Conservation (phyloP, 1,139 yeast species). For the Candida neerlandica region DNA sequence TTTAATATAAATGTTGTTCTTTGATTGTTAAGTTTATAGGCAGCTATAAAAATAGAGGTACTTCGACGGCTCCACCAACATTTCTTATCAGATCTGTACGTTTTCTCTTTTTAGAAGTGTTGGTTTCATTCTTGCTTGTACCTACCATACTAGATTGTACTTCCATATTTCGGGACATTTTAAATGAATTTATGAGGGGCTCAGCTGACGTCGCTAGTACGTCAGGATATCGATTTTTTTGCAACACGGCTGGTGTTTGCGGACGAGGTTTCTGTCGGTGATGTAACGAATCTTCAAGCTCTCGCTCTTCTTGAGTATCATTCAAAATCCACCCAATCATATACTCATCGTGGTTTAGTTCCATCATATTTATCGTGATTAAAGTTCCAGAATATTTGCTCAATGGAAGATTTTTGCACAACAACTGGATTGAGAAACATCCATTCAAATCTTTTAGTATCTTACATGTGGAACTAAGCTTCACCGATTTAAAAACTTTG, state of each 20-base stretch:
- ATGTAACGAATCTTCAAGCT: slow-evolving; percentile 1
- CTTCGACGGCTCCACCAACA: slow-evolving; percentile 44
- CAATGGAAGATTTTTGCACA: slow-evolving; percentile 37
- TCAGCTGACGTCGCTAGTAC: slow-evolving; percentile 4
- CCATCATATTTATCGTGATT: slow-evolving; percentile 63
- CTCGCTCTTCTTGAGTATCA: slow-evolving; percentile 14
- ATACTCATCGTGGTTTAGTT: slow-evolving; percentile 25
- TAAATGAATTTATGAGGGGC: slow-evolving; percentile 14
- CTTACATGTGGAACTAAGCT: slow-evolving; percentile 60
- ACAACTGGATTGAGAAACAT: slow-evolving; percentile 49
- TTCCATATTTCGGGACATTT: slow-evolving; percentile 5
- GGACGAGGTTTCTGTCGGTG: not conserved
- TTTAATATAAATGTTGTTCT: not conserved
- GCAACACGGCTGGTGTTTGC: not conserved
- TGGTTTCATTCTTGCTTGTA: not conserved
- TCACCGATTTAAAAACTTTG: slow-evolving; percentile 55
- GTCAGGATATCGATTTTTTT: not conserved
- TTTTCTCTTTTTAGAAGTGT: slow-evolving; percentile 3
- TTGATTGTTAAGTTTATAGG: not conserved
- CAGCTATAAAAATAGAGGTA: slow-evolving; percentile 38
- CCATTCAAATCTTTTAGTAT: slow-evolving; percentile 61
- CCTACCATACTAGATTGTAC: slow-evolving; percentile 2
- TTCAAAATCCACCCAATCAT: slow-evolving; percentile 15
- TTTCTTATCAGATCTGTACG: slow-evolving; percentile 22
- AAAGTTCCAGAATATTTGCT: slow-evolving; percentile 57